Conservation (phyloP, 441 rosid species). For the Populus tomentosa region DNA sequence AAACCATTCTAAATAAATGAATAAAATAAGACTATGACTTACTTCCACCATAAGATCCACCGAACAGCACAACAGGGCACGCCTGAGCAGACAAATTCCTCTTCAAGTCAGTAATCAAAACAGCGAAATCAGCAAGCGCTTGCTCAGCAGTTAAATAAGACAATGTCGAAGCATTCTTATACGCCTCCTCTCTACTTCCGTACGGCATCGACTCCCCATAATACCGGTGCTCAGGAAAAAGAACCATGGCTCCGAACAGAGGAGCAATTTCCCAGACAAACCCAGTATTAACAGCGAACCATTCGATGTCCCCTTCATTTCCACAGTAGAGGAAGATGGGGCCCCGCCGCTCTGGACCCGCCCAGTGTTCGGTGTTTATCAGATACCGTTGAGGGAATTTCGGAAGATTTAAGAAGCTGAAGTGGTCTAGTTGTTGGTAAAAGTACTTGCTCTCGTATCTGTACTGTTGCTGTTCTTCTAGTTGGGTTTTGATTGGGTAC, state of each 20-base stretch:
- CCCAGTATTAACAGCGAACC: slow-evolving; percentile 81
- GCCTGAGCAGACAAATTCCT: slow-evolving; percentile 71
- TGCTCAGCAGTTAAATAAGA: slow-evolving; percentile 77
- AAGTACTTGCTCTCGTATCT: slow-evolving; percentile 62
- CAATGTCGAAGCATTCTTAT: slow-evolving; percentile 61
- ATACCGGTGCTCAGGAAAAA: slow-evolving; percentile 91
- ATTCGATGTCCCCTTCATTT: slow-evolving; percentile 84
- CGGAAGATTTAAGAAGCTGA: slow-evolving; percentile 73
- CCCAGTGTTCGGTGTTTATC: slow-evolving; percentile 65
- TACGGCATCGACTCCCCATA: slow-evolving; percentile 87
- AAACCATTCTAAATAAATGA: not conserved
- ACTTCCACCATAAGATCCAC: slow-evolving; percentile 98
- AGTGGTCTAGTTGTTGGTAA: slow-evolving; percentile 69
- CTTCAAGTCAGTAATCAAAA: slow-evolving; percentile 62
- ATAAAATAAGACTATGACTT: slow-evolving; percentile 15
- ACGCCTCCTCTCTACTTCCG: slow-evolving; percentile 64
- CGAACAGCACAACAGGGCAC: slow-evolving; percentile 77
- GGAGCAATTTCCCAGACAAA: slow-evolving; percentile 87
- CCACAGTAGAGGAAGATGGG: slow-evolving; percentile 91
- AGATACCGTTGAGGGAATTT: slow-evolving; percentile 71
- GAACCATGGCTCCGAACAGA: slow-evolving; percentile 69
- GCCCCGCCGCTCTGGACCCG: slow-evolving; percentile 46
- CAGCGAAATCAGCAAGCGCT: slow-evolving; percentile 85
- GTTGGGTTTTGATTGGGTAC: slow-evolving; percentile 18
- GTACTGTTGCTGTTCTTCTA: slow-evolving; percentile 25